Base-by-base conservation (phyloP, 805 yeast species). In the Ogataea nakhonphanomensis region DNA sequence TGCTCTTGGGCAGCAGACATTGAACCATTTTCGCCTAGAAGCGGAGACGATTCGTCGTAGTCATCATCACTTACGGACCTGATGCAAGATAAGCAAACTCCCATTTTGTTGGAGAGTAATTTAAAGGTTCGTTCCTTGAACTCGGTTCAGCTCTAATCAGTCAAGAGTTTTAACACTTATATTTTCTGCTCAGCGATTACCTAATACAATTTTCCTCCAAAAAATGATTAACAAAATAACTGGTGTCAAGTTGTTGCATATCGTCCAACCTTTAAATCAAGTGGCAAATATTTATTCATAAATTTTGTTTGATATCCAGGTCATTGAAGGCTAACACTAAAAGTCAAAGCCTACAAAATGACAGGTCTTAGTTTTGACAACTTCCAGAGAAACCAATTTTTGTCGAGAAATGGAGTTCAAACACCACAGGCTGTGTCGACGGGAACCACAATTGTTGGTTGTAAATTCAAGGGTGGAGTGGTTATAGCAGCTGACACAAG, bases 371-470 rank as follows among this genome's bases (percentile, higher is more conserved):
- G 88, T 54, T 91, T 93, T 64, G 98, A 91, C 55, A 90, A 93
- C 66, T 86, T 76, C 64, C 95, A 88, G 63, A 84, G 99, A 72
- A 93, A 93, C 65, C 77, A 76, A 44, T 80, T 69, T 51, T 73
- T 93, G 39, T 73, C 84, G 15, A 73, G 79, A 49, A 50, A 54
- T 8, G 96, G 97, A 9, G 78, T 74, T 55, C 78, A 81, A 3
- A 69, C 78, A 25, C 97, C 98, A 39, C 82, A 73, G 49, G 95
- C 96, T 26, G 93, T 99, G 1, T 88, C 97, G 15, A 93, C 99
- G 1, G 99, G 99, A 70, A 93, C 99, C n/a, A 93, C 99, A 0
- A 93, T 93, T 69, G 99, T 93, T 17, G 99, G 99, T 37, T 86
- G 95, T 61, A 85, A 84, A 59, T 91, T 84, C 65, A 71, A 85